These are phyloP conservation scores for Metschnikowia sp. DNA, from an alignment of 805 yeast genomes.

Conservation along the genomic window DNA sequence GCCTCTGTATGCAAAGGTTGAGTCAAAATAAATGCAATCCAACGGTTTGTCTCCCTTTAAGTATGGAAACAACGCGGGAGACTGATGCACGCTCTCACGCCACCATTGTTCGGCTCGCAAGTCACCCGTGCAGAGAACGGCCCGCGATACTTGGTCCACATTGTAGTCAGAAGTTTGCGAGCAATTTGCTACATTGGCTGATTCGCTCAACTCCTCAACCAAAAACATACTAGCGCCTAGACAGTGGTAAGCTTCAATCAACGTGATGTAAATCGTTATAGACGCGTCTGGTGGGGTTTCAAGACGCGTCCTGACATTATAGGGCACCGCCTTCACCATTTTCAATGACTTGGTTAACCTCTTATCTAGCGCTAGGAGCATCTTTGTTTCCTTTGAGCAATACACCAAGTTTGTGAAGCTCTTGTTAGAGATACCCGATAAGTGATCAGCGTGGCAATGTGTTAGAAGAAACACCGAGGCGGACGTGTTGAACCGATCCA, in stretches of 20 bases:
- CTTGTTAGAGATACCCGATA: constrained; percentile 43
- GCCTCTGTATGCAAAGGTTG: constrained; percentile 48
- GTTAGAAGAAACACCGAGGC: constrained; percentile 37
- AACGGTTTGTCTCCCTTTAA: constrained; percentile 27
- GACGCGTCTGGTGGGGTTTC: constrained; percentile 16
- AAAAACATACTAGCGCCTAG: constrained; percentile 58
- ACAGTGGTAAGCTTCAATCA: constrained; percentile 54
- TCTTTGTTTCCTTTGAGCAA: constrained; percentile 43
- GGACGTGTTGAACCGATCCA: constrained; percentile 30
- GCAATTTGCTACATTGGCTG: background rate
- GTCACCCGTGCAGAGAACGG: constrained; percentile 56
- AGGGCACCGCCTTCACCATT: constrained; percentile 19
- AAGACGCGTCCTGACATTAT: constrained; percentile 19
- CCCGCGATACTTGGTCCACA: constrained; percentile 1
- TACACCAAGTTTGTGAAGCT: constrained; percentile 41
- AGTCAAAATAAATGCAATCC: constrained; percentile 51
- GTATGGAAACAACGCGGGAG: constrained; percentile 44
- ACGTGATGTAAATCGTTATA: constrained; percentile 31
- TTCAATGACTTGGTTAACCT: constrained; percentile 18
- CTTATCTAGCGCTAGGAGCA: constrained; percentile 19
- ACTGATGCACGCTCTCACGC: constrained; percentile 34
- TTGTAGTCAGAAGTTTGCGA: background rate
- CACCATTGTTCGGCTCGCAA: constrained; percentile 55
- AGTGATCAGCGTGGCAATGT: constrained; percentile 56
- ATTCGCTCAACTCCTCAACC: constrained; percentile 27